Evolutionary conservation across 768 basidiomycete species (phyloP).

Genomic region (Auriscalpium vulgare): DNA sequence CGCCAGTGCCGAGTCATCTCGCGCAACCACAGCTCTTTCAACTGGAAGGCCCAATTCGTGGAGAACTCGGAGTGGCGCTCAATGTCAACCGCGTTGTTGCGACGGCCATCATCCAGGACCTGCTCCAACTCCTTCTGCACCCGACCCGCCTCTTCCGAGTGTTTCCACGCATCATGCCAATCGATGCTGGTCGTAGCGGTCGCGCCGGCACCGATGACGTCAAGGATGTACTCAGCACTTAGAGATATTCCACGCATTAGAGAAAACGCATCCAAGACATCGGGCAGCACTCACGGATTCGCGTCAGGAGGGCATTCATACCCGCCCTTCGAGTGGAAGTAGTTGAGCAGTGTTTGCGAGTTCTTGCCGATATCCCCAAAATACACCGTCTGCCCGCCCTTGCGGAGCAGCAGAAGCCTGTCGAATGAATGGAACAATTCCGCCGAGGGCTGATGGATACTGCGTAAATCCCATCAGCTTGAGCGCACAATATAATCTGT

Average conservation of each 20-base stretch:
- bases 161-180: conserved; percentile 44
- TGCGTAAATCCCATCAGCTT: neutral
- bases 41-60: conserved; percentile 32
- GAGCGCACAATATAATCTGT: neutral
- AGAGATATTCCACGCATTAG: too few species aligned
- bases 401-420: conserved; percentile 62
- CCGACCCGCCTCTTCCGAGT: conserved; percentile 30
- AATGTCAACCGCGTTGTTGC: conserved; percentile 18
- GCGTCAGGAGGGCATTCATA: conserved; percentile 52
- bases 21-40: conserved; percentile 23
- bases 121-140: conserved; percentile 35
- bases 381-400: conserved; percentile 67
- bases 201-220: conserved; percentile 50
- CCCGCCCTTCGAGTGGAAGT: conserved; percentile 68
- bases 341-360: conserved; percentile 55
- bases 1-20: conserved; percentile 30
- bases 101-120: conserved; percentile 33
- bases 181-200: conserved; percentile 34
- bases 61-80: conserved; percentile 25
- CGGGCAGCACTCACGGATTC: conserved; percentile 51
- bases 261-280: too few species aligned
- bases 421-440: conserved; percentile 84
- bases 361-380: conserved; percentile 63
- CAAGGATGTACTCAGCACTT: conserved; percentile 42
- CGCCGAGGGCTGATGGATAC: conserved; percentile 64